A percentile compares a stretch with the other conserved stretches of the same genome.
Conservation (phyloP, 192 early-diverging fungal genomes). For the Coemansia umbellata region DNA sequence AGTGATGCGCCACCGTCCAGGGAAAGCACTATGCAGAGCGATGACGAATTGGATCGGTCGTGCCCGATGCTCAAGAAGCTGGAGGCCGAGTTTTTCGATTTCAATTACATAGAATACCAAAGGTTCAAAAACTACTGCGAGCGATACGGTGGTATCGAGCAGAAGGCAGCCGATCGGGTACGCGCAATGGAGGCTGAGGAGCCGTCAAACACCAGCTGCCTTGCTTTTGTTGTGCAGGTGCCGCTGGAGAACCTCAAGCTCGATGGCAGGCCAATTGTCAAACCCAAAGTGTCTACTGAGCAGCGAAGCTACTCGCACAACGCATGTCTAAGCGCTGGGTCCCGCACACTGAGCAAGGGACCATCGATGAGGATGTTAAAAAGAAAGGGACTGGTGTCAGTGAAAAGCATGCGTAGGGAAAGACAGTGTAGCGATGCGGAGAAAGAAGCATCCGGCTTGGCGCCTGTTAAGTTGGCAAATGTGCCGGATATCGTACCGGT, state of each 20-base stretch:
- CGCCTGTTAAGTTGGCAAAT: no score
- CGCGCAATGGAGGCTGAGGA: neutral
- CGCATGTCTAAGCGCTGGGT: no score
- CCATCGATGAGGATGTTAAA: no score
- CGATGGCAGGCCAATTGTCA: conserved; percentile 9
- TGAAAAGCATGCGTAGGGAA: no score
- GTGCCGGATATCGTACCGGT: conserved; percentile 17
- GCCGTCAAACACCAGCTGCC: neutral
- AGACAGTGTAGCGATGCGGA: no score
- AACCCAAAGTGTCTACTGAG: neutral
- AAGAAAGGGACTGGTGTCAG: no score
- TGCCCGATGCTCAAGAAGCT: conserved; percentile 22
- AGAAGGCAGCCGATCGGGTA: neutral
- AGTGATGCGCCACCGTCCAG: no score
- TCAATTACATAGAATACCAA: conserved; percentile 72
- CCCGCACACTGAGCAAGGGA: no score
- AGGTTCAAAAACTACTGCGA: conserved; percentile 45
- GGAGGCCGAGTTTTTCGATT: conserved; percentile 68
- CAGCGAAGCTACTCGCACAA: neutral
- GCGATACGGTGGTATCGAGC: conserved; percentile 4
- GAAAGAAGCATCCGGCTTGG: no score
- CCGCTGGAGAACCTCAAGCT: conserved; percentile 17
- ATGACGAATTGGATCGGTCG: conserved; percentile 14
- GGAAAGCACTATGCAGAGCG: no score
- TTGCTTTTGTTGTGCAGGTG: neutral